Conservation (phyloP, 2,329 filamentous ascomycete genomes). For the Nothopassalora personata region DNA sequence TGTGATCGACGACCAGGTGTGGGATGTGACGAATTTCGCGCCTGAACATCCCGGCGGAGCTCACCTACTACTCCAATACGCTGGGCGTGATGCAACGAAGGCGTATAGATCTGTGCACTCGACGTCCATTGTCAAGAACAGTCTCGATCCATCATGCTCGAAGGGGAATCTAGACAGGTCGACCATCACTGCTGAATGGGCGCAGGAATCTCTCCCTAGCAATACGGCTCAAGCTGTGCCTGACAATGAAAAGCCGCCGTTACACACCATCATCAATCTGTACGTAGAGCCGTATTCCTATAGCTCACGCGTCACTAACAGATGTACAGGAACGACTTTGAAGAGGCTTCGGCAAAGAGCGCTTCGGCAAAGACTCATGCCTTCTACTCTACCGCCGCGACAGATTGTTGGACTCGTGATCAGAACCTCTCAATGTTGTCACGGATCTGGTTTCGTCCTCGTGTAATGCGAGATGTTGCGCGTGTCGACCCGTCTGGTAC, state of each 20-base stretch:
- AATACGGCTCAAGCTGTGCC: constrained; percentile 15
- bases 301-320: constrained; percentile 9
- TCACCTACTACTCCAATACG: constrained; percentile 46
- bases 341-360: constrained; percentile 15
- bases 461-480: constrained; percentile 22
- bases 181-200: constrained; percentile 20
- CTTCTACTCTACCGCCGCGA: constrained; percentile 23
- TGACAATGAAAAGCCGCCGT: constrained; percentile 37
- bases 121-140: constrained; percentile 35
- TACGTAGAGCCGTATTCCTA: constrained; percentile 5
- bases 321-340: constrained; percentile 19
- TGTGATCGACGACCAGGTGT: constrained; percentile 60
- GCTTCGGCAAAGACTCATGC: constrained; percentile 22
- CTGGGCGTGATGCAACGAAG: constrained; percentile 50
- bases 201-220: background rate
- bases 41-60: constrained; percentile 55
- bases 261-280: constrained; percentile 42
- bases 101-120: constrained; percentile 51
- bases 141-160: constrained; percentile 38
- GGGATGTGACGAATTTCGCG: constrained; percentile 60
- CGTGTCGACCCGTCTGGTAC: constrained; percentile 19
- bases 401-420: constrained; percentile 22
- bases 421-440: constrained; percentile 19
- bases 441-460: constrained; percentile 24
- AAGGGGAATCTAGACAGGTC: constrained; percentile 31